Conservation (phyloP, 768 basidiomycete species). For the Pisolithus orientalis region DNA sequence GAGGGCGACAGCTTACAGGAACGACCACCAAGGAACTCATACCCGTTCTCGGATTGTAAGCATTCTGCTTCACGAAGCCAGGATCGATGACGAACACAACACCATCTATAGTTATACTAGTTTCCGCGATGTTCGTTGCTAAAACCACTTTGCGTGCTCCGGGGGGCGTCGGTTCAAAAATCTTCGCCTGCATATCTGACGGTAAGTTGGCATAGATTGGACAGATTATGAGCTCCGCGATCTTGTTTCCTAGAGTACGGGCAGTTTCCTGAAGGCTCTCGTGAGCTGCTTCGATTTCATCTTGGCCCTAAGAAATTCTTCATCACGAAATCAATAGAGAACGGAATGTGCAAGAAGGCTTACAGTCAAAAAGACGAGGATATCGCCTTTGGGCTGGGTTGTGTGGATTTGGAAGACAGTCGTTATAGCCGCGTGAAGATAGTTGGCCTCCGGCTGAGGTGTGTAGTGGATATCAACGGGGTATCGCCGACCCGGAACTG, state of each 20-base stretch:
- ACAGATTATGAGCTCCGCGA: conserved; percentile 88
- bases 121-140: conserved; percentile 99
- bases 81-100: conserved; percentile 99
- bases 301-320: conserved; percentile 63
- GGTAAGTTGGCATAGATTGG: conserved; percentile 99
- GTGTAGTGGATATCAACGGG: conserved; percentile 99
- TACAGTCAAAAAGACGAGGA: conserved; percentile 94
- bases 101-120: conserved; percentile 98
- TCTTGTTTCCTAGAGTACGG: conserved; percentile 91
- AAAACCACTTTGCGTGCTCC: conserved; percentile 96
- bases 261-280: conserved; percentile 96
- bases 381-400: conserved; percentile 95
- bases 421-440: conserved; percentile 96
- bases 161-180: conserved; percentile 97
- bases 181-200: conserved; percentile 98
- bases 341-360: conserved; percentile 17
- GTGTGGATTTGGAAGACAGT: conserved; percentile 99
- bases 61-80: conserved; percentile 98
- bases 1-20: conserved; percentile 54
- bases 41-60: conserved; percentile 96
- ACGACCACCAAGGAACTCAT: conserved; percentile 97
- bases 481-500: conserved; percentile 94
- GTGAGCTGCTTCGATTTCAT: conserved; percentile 96
- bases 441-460: conserved; percentile 98
- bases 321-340: not conserved